These are phyloP conservation scores for Penicillium sp. DNA, from an alignment of 2,329 filamentous ascomycete genomes.

Conservation along the genomic window DNA sequence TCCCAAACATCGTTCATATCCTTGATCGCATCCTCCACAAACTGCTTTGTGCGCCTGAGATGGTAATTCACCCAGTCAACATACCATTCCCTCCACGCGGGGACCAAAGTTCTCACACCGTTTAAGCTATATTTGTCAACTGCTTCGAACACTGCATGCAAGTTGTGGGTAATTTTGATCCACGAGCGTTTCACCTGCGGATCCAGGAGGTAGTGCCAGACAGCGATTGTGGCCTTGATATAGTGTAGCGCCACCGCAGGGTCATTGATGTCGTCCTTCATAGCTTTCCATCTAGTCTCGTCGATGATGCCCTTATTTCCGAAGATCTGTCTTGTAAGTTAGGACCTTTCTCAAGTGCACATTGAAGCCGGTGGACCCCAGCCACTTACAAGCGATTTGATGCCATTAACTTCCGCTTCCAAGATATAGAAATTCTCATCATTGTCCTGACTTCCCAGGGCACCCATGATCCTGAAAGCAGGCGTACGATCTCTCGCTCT, in stretches of 20 bases:
- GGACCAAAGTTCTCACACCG: neutral
- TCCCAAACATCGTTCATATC: too few species aligned
- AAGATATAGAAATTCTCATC: slow-evolving; percentile 4
- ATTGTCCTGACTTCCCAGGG: too few species aligned
- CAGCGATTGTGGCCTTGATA: slow-evolving; percentile 5
- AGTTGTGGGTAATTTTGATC: neutral
- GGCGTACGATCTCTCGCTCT: neutral
- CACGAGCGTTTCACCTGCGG: neutral
- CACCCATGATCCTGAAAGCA: too few species aligned
- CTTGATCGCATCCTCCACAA: neutral
- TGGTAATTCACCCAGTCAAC: neutral
- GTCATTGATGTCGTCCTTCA: neutral
- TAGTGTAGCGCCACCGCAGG: neutral
- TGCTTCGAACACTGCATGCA: neutral
- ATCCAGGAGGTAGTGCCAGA: slow-evolving; percentile 6
- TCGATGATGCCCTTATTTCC: neutral
- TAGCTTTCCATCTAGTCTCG: neutral
- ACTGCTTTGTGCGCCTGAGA: neutral
- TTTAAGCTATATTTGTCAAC: neutral
- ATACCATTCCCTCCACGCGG: neutral
- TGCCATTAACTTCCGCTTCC: neutral
- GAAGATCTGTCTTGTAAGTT: neutral
- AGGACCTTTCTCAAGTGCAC: too few species aligned
- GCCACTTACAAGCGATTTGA: neutral
- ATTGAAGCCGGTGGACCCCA: too few species aligned